Conservation (phyloP, 1,284 basidiomycete genomes). For the Lignosus rhinocerotis region DNA sequence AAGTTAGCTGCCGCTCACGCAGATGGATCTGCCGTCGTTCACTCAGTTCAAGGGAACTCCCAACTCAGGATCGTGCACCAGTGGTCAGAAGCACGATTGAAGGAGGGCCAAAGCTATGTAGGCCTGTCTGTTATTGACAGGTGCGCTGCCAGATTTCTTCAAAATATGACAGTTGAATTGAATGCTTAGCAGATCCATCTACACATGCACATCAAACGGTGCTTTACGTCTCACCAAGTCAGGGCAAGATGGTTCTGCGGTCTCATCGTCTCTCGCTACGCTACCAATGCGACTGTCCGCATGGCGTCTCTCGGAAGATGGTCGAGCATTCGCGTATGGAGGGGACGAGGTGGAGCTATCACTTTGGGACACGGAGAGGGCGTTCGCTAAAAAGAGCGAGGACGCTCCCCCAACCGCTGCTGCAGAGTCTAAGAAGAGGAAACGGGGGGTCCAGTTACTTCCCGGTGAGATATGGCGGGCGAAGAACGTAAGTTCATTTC, state of each 20-base stretch:
- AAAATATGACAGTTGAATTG: neutral
- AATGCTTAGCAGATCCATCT: slow-evolving; percentile 43
- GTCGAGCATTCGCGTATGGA: slow-evolving; percentile 71
- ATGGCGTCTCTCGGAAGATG: slow-evolving; percentile 61
- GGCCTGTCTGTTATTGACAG: slow-evolving; percentile 52
- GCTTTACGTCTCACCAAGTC: slow-evolving; percentile 54
- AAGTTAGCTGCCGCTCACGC: slow-evolving; percentile 66
- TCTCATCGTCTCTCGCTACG: slow-evolving; percentile 30
- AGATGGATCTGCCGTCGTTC: slow-evolving; percentile 52
- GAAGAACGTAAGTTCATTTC: slow-evolving; percentile 57
- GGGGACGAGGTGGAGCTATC: slow-evolving; percentile 90
- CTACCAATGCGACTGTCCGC: slow-evolving; percentile 67
- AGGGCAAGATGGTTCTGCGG: slow-evolving; percentile 27
- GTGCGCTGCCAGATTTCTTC: slow-evolving; percentile 35
- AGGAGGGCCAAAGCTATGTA: slow-evolving; percentile 53
- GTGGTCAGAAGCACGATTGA: slow-evolving; percentile 68
- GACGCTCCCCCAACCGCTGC: slow-evolving; percentile 11
- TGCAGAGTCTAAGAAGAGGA: slow-evolving; percentile 58
- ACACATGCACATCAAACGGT: slow-evolving; percentile 74
- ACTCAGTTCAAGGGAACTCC: slow-evolving; percentile 43
- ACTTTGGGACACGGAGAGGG: slow-evolving; percentile 75
- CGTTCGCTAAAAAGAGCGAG: slow-evolving; percentile 45
- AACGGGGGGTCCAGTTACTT: slow-evolving; percentile 62
- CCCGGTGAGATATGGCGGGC: slow-evolving; percentile 79
- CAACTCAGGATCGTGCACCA: slow-evolving; percentile 39